Base-by-base conservation (phyloP, 768 basidiomycete species). In the Boletus insuetus region DNA sequence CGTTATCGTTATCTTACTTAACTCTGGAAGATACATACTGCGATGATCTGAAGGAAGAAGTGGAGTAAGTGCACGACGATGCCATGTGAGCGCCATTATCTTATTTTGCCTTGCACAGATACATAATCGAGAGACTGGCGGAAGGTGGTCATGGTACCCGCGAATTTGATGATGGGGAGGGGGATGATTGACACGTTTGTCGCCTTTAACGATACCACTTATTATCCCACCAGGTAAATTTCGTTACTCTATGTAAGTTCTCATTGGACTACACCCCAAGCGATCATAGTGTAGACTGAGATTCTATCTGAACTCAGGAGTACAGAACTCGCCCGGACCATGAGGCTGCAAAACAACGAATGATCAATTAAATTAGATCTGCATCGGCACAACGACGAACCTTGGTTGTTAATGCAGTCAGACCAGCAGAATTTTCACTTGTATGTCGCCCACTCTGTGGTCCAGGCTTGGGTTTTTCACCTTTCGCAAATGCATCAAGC, bases 381-480 rank as follows among this genome's bases (percentile, higher is more conserved):
- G 13, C 44, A n/a, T 31, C 19, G 37, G 22, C 37, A 52, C 7
- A 13, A 29, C 16, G 32, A 60, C 75, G 41, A 56, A 89, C 92
- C 81, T 92, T 89, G 45, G 79, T 77, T 19, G 85, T 81, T 34
- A 94, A 77, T 38, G 89, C 75, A 24, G 95, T 97, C 55, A 96
- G 75, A 39, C 92, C 94, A 14, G 91, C 92, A 12, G 94, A 91
- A 75, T 97, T 97, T 75, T 98, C 95, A 58, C 89, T 92, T 1
- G 94, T 95, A 43, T 79, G 79, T 55, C 95, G 82, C 32, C 89
- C 84, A 55, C 86, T 87, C 68, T 97, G 96, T 46, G 96, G 96
- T 17, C 96, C 97, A n/a, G 93, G 83, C 70, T 91, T 92, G 51
- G 92, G 93, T 70, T 89, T 91, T 71, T 86, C 78, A 44, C 94